Evolutionary conservation across 805 yeast genomes (phyloP).

Genomic region (Torulaspora quercuum): DNA sequence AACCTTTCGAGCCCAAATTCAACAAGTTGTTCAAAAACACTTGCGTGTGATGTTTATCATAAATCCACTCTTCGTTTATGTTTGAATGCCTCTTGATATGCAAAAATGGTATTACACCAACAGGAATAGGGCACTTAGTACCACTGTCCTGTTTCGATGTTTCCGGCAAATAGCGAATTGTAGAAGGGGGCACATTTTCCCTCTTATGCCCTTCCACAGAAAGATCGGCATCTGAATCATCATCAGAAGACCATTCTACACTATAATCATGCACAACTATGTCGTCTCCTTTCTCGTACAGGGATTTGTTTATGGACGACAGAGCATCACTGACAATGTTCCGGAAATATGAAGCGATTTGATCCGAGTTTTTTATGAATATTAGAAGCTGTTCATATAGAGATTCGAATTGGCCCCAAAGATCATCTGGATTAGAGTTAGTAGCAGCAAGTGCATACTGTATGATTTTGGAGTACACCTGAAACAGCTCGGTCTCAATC

Average conservation of each 20-base stretch:
- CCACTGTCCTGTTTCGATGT: neutral
- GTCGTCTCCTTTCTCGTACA: conserved; percentile 12
- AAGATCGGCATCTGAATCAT: conserved; percentile 9
- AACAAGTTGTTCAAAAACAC: conserved; percentile 67
- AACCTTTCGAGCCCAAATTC: conserved; percentile 89
- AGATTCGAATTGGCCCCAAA: conserved; percentile 18
- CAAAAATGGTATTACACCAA: conserved; percentile 76
- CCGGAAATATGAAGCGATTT: conserved; percentile 19
- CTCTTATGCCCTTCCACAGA: neutral
- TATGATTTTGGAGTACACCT: conserved; percentile 20
- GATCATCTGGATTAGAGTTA: conserved; percentile 12
- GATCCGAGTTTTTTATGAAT: conserved; percentile 20
- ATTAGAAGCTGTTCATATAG: conserved; percentile 20
- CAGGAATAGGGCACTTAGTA: conserved; percentile 41
- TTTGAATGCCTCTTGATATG: conserved; percentile 62
- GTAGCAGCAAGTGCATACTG: conserved; percentile 17
- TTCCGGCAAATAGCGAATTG: conserved; percentile 1
- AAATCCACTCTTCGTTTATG: conserved; percentile 60
- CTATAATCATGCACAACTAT: conserved; percentile 11
- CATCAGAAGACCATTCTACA: conserved; percentile 19
- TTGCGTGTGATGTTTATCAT: conserved; percentile 61
- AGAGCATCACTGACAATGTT: conserved; percentile 20
- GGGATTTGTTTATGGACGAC: conserved; percentile 16
- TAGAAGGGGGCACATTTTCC: neutral
- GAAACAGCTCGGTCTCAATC: conserved; percentile 18